These are phyloP conservation scores for Serpula lacrymans DNA, from an alignment of 768 basidiomycete species.

Conservation along the genomic window DNA sequence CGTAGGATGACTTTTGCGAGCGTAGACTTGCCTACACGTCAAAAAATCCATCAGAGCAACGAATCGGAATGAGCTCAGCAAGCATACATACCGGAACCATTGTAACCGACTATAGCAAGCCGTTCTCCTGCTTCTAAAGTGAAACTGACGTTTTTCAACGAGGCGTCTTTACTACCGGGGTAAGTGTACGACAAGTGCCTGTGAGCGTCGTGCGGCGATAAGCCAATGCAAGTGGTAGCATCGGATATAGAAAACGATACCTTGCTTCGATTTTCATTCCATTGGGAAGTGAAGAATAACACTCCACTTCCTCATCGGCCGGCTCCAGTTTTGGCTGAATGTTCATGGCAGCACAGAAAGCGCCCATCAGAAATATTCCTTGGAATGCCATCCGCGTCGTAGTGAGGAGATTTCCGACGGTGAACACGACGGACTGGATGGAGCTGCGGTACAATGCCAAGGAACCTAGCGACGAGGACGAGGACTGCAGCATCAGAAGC, in stretches of 20 bases:
- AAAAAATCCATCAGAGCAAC: slow-evolving; percentile 6
- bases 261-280: slow-evolving; percentile 73
- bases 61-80: slow-evolving; percentile 10
- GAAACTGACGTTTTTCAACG: slow-evolving; percentile 68
- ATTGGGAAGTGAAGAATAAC: slow-evolving; percentile 42
- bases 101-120: slow-evolving; percentile 82
- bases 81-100: slow-evolving; percentile 66
- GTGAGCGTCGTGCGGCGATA: slow-evolving; percentile 15
- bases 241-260: slow-evolving; percentile 36
- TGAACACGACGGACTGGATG: slow-evolving; percentile 66
- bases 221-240: slow-evolving; percentile 4
- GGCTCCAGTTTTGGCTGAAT: slow-evolving; percentile 69
- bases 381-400: slow-evolving; percentile 78
- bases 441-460: slow-evolving; percentile 78
- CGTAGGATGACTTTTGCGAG: slow-evolving; percentile 79
- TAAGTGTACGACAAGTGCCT: slow-evolving; percentile 74
- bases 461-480: slow-evolving; percentile 76
- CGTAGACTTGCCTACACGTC: slow-evolving; percentile 74
- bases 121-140: slow-evolving; percentile 71
- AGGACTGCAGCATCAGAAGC: slow-evolving; percentile 66
- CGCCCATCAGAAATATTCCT: slow-evolving; percentile 81
- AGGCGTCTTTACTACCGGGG: slow-evolving; percentile 67
- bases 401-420: slow-evolving; percentile 58
- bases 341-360: slow-evolving; percentile 75
- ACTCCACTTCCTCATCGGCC: slow-evolving; percentile 44